Base-by-base conservation (phyloP, 2,329 filamentous ascomycete species). In the Exophiala spinifera region DNA sequence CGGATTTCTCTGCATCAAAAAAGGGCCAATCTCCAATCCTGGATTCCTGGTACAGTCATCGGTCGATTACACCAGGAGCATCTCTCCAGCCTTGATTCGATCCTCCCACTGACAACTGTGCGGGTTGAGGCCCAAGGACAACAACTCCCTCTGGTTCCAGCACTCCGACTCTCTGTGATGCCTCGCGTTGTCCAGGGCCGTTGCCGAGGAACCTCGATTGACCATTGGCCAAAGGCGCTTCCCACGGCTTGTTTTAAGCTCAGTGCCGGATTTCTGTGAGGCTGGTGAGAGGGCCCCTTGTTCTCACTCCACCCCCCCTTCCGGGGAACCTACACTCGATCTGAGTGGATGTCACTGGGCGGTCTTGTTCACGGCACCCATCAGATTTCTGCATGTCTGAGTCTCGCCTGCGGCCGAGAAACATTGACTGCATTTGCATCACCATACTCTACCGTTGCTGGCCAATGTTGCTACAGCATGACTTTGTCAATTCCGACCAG, bases 351-450 rank as follows among this genome's bases (percentile, higher is more conserved):
- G n/a, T n/a, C n/a, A n/a, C n/a, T n/a, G n/a, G n/a, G 42, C n/a
- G 42, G 19, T 25, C 14, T 8, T 23, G 20, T 42, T 4, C 42
- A 44, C 21, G 20, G 23, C 42, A 25, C 21, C 42, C 42, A 28
- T 44, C 42, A 44, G 2, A 4, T 44, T 44, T 11, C 42, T 44
- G 42, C 42, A 44, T 44, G 42, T 43, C n/a, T n/a, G n/a, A n/a
- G n/a, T n/a, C 46, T 45, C 44, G 42, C 44, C 51, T 31, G 51
- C 40, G 21, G 19, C 51, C 51, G 51, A 25, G 42, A 28, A 44
- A 44, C 42, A 25, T n/a, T 25, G 42, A 25, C 42, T 44, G 40
- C 40, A 44, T 44, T n/a, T 28, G 42, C 4, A 23, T 2, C 20
- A 44, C 13, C 19, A 13, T 28, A 15, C 20, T n/a, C 8, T 25